Conservation (phyloP, 306 rosid species). For the Begonia masoniana region DNA sequence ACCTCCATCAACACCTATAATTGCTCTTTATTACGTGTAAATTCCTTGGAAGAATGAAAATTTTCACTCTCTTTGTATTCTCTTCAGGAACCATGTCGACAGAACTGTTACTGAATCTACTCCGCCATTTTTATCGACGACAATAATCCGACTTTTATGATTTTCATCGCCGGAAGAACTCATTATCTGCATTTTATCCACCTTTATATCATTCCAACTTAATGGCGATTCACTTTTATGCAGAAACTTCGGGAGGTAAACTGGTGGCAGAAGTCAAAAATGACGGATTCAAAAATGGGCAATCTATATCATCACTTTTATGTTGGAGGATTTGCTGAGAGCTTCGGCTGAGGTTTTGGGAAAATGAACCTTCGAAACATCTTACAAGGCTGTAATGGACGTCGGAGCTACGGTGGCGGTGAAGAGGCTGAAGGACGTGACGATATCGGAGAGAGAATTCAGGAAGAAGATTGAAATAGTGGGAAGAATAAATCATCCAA, state of each 20-base stretch:
- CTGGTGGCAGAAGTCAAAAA: constrained; percentile 7
- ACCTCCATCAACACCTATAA: no score
- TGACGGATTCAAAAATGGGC: constrained; percentile 8
- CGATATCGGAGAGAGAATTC: constrained; percentile 18
- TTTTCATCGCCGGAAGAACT: no score
- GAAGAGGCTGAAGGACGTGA: constrained; percentile 29
- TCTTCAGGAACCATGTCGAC: no score
- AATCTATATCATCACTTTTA: constrained; percentile 14
- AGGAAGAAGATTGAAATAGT: constrained; percentile 25
- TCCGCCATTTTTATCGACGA: no score
- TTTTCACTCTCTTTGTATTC: no score
- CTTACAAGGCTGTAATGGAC: constrained; percentile 31
- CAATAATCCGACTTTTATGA: no score
- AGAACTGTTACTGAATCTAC: no score
- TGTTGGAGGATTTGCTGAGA: constrained; percentile 29
- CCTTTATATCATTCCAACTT: no score
- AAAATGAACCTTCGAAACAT: constrained; percentile 28
- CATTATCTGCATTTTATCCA: no score
- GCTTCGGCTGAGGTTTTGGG: constrained; percentile 37
- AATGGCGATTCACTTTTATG: no score
- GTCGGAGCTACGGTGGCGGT: constrained; percentile 29
- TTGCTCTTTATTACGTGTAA: no score
- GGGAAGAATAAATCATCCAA: constrained; percentile 24
- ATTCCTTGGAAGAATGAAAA: no score
- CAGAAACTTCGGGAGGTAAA: constrained; percentile 9